Evolutionary conservation across 108 stramenopile species (phyloP), one percentile per base, ranked within the genome.

Genomic region (Cylindrotheca fusiformis): DNA sequence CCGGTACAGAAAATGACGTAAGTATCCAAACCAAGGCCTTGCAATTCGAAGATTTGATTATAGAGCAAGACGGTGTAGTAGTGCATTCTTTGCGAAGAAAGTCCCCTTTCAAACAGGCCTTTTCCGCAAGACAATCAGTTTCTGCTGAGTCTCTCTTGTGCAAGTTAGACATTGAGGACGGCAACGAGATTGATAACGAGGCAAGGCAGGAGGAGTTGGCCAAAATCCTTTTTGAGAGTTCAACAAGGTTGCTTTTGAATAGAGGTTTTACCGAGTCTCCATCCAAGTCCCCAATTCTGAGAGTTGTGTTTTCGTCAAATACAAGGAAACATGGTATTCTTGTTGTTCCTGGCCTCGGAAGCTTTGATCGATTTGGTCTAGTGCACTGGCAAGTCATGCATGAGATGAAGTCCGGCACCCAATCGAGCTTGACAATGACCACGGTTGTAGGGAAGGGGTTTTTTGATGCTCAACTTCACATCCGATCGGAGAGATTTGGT

Each of bases 391-490:
- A 69, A 26, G 76, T 77, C 22, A 60, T 48, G 12, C 60, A 61
- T 25, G 44, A 67, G 29, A 54, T 45, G 26, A 55, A 67, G 21
- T 44, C 65, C 18, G 62, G 48, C 20, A 33, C 58, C 26, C 49
- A 76, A 26, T 25, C 30, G 64, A 73, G 52, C 55, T 69, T 52
- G 60, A 75, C 57, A 48, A 33, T 74, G 24, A 52, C 76, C 26
- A 84, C 90, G 1, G 59, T 91, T 24, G 75, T 78, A 65, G 83
- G 85, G 6, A n/a, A n/a, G n/a, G 81, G 81, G 59, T 60, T 58
- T 50, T 92, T 88, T 52, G 90, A 87, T 48, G 90, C 86, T n/a
- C 83, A 87, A 53, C 55, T 92, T 30, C 70, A 75, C 31, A 60
- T 70, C 18, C 64, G 65, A 26, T 69, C 52, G 8, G 29, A 51